Evolutionary conservation across 2,329 filamentous ascomycete genomes (phyloP).

Genomic region (Sporothrix curviconia): DNA sequence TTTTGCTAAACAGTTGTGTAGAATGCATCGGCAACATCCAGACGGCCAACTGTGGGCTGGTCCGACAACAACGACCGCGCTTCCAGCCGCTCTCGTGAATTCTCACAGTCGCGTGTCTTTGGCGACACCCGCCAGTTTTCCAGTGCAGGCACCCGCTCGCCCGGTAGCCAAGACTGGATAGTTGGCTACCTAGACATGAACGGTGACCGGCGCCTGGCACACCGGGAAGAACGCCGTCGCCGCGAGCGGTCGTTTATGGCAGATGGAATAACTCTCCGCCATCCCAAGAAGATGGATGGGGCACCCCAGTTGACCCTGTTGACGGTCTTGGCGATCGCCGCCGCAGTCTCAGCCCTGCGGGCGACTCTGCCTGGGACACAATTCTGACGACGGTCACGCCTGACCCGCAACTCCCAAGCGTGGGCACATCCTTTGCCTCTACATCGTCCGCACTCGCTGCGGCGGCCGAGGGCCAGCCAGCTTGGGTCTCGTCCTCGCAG

Average conservation of each 20-base stretch:
- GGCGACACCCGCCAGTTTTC: constrained; percentile 9
- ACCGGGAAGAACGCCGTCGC: too few relatives aligned
- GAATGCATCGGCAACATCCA: background rate
- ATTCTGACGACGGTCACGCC: constrained; percentile 74
- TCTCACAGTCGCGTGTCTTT: constrained; percentile 12
- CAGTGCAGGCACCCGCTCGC: background rate
- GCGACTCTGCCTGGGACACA: constrained; percentile 66
- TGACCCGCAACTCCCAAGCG: constrained; percentile 72
- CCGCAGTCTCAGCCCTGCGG: constrained; percentile 70
- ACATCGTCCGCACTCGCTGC: constrained; percentile 44
- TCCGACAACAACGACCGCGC: constrained; percentile 3
- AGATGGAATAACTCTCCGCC: too few relatives aligned
- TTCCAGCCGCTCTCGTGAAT: background rate
- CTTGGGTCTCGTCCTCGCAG: background rate
- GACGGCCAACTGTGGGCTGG: constrained; percentile 12
- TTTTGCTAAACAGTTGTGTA: constrained; percentile 2
- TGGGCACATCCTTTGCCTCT: constrained; percentile 76
- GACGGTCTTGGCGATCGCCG: constrained; percentile 81
- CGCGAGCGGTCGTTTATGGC: too few relatives aligned
- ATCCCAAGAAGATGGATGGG: background rate
- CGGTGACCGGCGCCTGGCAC: background rate
- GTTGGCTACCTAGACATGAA: constrained; percentile 7
- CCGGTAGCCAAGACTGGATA: background rate
- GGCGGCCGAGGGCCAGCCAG: background rate
- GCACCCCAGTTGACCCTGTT: constrained; percentile 24